Evolutionary conservation across 2,329 filamentous ascomycete genomes (phyloP).

Genomic region (Diplodia intermedia): DNA sequence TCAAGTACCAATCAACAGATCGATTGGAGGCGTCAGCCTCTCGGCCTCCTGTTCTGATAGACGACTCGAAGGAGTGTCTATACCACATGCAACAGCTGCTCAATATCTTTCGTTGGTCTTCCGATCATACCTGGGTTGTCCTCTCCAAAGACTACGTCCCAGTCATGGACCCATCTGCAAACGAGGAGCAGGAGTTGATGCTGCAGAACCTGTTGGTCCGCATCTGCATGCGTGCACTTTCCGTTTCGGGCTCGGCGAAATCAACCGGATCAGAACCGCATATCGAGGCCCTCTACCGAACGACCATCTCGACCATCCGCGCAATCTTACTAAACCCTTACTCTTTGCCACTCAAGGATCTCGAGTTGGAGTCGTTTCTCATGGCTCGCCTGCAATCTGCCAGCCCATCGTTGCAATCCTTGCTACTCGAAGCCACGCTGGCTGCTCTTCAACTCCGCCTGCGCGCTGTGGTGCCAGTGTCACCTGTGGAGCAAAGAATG

Average conservation of each 20-base stretch:
- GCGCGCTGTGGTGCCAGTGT: background rate
- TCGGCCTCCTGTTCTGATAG: constrained; percentile 39
- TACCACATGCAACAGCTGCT: constrained; percentile 80
- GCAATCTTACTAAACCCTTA: constrained; percentile 72
- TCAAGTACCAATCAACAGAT: constrained; percentile 34
- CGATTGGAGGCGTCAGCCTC: constrained; percentile 35
- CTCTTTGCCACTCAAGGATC: constrained; percentile 62
- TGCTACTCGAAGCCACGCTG: constrained; percentile 79
- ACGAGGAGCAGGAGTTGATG: constrained; percentile 57
- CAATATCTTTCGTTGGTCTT: constrained; percentile 73
- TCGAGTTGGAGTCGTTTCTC: constrained; percentile 73
- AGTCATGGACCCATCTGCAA: constrained; percentile 55
- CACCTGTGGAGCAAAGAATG: constrained; percentile 10
- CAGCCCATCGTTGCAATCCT: constrained; percentile 73
- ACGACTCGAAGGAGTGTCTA: constrained; percentile 76
- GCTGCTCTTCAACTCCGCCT: constrained; percentile 70
- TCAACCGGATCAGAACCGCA: constrained; percentile 36
- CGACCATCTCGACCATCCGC: constrained; percentile 68
- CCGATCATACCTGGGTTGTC: constrained; percentile 72
- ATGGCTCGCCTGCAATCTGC: constrained; percentile 69
- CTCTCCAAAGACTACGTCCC: constrained; percentile 68
- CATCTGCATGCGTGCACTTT: constrained; percentile 69
- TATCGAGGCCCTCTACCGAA: constrained; percentile 72
- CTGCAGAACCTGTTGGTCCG: constrained; percentile 73
- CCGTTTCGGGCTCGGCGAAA: constrained; percentile 40